A percentile compares a stretch with the other conserved stretches of the same genome.
These are phyloP conservation scores for Serendipita indica DNA, from an alignment of 768 basidiomycete species.

Conservation along the genomic window DNA sequence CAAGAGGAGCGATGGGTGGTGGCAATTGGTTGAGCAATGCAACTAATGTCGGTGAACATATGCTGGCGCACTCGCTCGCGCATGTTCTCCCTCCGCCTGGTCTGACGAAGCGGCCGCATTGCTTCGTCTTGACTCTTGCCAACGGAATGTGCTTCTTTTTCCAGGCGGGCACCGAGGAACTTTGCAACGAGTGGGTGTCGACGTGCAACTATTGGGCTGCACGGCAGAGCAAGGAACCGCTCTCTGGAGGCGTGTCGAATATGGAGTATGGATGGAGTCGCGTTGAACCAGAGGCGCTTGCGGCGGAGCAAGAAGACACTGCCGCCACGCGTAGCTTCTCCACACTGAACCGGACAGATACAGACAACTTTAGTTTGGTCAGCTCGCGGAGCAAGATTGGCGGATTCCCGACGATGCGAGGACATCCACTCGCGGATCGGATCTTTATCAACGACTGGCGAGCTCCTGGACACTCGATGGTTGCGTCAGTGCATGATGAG, in stretches of 20 bases:
- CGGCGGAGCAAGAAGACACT: slow-evolving; percentile 42
- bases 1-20: slow-evolving; percentile 59
- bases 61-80: slow-evolving; percentile 76
- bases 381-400: slow-evolving; percentile 65
- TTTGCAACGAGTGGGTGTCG: slow-evolving; percentile 97
- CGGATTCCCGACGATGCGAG: slow-evolving; percentile 47
- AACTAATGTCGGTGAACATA: slow-evolving; percentile 61
- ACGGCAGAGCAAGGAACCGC: slow-evolving; percentile 83
- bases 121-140: slow-evolving; percentile 84
- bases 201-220: slow-evolving; percentile 99
- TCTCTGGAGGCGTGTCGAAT: slow-evolving; percentile 92
- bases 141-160: slow-evolving; percentile 92
- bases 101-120: slow-evolving; percentile 81
- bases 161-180: slow-evolving; percentile 95
- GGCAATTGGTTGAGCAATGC: slow-evolving; percentile 98
- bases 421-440: slow-evolving; percentile 55
- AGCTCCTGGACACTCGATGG: slow-evolving; percentile 67
- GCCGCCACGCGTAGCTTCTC: slow-evolving; percentile 21
- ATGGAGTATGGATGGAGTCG: slow-evolving; percentile 99
- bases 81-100: slow-evolving; percentile 82
- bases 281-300: slow-evolving; percentile 31
- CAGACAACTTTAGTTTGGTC: slow-evolving; percentile 57
- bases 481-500: slow-evolving; percentile 78
- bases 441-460: slow-evolving; percentile 88
- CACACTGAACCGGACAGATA: slow-evolving; percentile 24